Evolutionary conservation across 2,329 filamentous ascomycete genomes (phyloP), one percentile per base, ranked within the genome.

Genomic region (Macrophomina phaseolina): DNA sequence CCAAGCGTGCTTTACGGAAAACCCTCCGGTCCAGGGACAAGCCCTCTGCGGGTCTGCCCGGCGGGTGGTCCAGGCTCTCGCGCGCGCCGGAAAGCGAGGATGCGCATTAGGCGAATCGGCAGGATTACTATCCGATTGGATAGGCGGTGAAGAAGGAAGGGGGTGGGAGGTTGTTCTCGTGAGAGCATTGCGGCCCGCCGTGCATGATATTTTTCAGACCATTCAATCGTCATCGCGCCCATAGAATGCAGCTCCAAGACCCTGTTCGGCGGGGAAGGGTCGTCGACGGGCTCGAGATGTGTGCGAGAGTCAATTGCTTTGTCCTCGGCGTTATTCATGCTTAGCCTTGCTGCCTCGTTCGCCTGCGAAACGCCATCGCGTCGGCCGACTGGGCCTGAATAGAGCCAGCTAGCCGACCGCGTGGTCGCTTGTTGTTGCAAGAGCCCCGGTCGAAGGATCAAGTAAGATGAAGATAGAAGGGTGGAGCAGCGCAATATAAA

Each of bases 401-500:
- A 36, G 56, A 32, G 28, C 40, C 32, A 40, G 5, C 7, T 4
- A 18, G n/a, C 11, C 38, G 42, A 14, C 40, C n/a, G 40, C 30
- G 30, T 36, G 8, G n/a, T 16, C 18, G 34, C 34, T 30, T 40
- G 36, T n/a, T 14, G 53, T n/a, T 28, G 36, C 18, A 28, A 14
- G 12, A 28, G 38, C n/a, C 40, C 56, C 56, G 56, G 18, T 28
- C 56, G 40, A 3, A 45, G 38, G 38, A n/a, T 46, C 12, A 28
- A 18, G 52, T 36, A 55, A 45, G 36, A 34, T 48, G 16, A 48
- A 60, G 40, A 60, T 18, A 40, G 40, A 42, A 46, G 40, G 6
- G 55, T 60, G 56, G 56, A 60, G 38, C 49, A 60, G 12, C 23
- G 40, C 56, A 60, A 60, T 60, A 60, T 60, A 60, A 60, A 32